Conservation (phyloP, 768 basidiomycete genomes). For the Lentinus tigrinus region DNA sequence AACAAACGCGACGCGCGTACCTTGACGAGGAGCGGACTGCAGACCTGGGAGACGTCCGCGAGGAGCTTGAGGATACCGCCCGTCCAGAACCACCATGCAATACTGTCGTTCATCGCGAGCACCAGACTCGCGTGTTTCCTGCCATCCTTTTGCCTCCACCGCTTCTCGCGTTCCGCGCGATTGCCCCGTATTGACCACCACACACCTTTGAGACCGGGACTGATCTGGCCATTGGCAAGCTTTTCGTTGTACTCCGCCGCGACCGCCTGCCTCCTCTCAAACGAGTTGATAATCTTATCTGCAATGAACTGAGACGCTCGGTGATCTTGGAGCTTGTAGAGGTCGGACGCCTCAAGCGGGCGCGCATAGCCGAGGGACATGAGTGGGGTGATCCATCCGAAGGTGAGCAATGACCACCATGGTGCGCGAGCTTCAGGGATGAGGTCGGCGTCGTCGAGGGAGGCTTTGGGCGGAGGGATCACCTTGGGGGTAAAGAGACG, state of each 20-base stretch:
- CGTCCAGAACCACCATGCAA: constrained; percentile 79
- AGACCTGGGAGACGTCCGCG: constrained; percentile 72
- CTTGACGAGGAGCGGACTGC: constrained; percentile 77
- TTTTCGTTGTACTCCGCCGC: constrained; percentile 72
- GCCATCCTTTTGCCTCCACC: constrained; percentile 65
- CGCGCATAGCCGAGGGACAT: constrained; percentile 75
- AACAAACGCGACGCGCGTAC: constrained; percentile 33
- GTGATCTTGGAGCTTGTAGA: constrained; percentile 73
- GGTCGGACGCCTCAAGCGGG: constrained; percentile 76
- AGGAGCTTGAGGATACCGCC: constrained; percentile 57
- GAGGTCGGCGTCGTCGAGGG: constrained; percentile 56
- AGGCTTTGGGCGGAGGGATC: constrained; percentile 44
- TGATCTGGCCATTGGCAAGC: constrained; percentile 63
- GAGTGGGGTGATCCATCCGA: constrained; percentile 73
- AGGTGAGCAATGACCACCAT: constrained; percentile 59
- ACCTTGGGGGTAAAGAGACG: constrained; percentile 27
- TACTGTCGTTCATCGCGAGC: constrained; percentile 72
- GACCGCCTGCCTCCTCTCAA: constrained; percentile 50
- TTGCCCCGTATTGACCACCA: constrained; percentile 64
- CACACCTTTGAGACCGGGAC: constrained; percentile 46
- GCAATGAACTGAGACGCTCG: constrained; percentile 62
- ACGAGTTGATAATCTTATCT: constrained; percentile 60
- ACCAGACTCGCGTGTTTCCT: constrained; percentile 61
- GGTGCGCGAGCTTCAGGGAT: constrained; percentile 69
- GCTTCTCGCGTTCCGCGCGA: constrained; percentile 52